Base-by-base conservation (phyloP, 1,284 basidiomycete species). In the Papiliotrema laurentii region DNA sequence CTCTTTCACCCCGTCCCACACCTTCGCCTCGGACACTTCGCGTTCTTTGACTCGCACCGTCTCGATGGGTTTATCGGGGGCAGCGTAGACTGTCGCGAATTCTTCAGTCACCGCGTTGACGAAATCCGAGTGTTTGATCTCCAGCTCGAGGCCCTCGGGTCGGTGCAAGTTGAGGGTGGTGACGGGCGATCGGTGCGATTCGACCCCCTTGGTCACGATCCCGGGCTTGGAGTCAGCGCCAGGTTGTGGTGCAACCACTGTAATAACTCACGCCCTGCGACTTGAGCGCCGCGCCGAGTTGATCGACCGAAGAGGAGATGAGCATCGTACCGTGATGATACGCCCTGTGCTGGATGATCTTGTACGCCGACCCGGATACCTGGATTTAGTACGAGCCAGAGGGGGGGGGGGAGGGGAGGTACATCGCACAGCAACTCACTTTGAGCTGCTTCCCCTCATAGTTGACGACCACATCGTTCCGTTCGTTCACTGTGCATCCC, bases 321-420 rank as follows among this genome's bases (percentile, higher is more conserved):
- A 99, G 81, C 94, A 99, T 97, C n/a, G 94, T 98, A 0, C 96
- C 96, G 66, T 99, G 96, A 65, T 98, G 94, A 73, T 97, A 98
- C 1, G 93, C 91, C 16, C 96, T 78, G 53, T 84, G 83, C 58
- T 84, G 87, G 34, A 88, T 87, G 51, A 99, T 87, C 76, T 97
- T 97, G 77, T 97, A 99, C 6, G 96, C 96, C 14, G 91, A 97
- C 30, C 96, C 96, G 41, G 94, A 97, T 47, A 98, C 84, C 86
- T 98, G 67, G 56, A 60, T 37, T 35, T 30, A 43, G 21, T 3
- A 36, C n/a, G 44, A 36, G 28, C 42, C 4, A 21, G 28, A n/a
- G 19, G 11, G 4, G n/a, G 28, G 37, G 6, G 18, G 22, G 18
- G 21, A n/a, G n/a, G n/a, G n/a, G n/a, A n/a, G n/a, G n/a, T n/a